phyloP scores from a whole-genome alignment of 164 flowering plant genomes.

The Dillenia turbinata region DNA sequence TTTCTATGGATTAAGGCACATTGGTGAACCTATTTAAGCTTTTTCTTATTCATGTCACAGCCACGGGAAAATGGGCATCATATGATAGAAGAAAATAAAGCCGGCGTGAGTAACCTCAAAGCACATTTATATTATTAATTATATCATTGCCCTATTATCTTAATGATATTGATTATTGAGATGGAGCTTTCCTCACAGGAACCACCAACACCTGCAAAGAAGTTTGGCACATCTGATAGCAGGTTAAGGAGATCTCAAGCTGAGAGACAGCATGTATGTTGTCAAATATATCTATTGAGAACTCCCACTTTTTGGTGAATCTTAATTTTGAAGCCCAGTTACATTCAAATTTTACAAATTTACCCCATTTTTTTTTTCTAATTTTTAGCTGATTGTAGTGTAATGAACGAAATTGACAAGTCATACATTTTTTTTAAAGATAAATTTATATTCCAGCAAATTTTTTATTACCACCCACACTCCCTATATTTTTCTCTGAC shows the following conservation, averaged over 20 bases:
- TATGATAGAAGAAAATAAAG: slow-evolving; percentile 37
- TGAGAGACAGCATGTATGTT: slow-evolving; percentile 82
- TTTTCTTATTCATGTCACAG: slow-evolving; percentile 30
- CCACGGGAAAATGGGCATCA: slow-evolving; percentile 71
- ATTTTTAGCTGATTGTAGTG: too few relatives aligned
- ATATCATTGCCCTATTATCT: not conserved
- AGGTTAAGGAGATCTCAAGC: slow-evolving; percentile 53
- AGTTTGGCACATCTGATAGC: slow-evolving; percentile 51
- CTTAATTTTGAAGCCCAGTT: not conserved
- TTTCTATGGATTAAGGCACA: too few relatives aligned
- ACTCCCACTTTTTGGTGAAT: not conserved
- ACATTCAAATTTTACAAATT: slow-evolving; percentile 1
- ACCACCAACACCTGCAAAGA: slow-evolving; percentile 47
- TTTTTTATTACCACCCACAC: too few relatives aligned
- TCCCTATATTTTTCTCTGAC: too few relatives aligned
- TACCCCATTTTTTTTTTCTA: not conserved
- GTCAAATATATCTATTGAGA: slow-evolving; percentile 2
- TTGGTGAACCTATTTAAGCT: too few relatives aligned
- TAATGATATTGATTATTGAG: slow-evolving; percentile 5
- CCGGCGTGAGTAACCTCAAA: slow-evolving; percentile 29
- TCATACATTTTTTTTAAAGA: too few relatives aligned
- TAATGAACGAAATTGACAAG: too few relatives aligned
- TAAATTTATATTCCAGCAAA: too few relatives aligned
- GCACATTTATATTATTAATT: not conserved
- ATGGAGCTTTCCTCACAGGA: slow-evolving; percentile 47